phyloP scores from a whole-genome alignment of 805 yeast species.

The Saturnispora halmiae region DNA sequence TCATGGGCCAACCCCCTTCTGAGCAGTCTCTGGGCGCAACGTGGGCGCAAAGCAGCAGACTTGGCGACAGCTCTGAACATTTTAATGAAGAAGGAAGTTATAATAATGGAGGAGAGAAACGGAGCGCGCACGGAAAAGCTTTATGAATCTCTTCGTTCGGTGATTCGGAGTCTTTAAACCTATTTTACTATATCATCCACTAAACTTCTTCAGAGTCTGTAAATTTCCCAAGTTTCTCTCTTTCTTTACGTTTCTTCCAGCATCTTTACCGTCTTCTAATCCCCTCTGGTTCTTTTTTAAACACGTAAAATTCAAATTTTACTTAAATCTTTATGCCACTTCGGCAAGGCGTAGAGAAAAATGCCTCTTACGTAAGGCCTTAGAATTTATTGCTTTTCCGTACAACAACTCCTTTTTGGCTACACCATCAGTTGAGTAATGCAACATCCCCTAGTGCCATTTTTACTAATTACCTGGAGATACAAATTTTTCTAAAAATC shows the following conservation, averaged over 20 bases:
- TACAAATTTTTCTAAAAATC: too few species aligned
- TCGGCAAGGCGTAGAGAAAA: too few species aligned
- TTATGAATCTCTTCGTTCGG: conserved; percentile 1
- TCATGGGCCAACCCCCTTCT: conserved; percentile 42
- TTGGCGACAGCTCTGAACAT: conserved; percentile 27
- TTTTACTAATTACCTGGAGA: too few species aligned
- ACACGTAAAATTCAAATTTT: neutral
- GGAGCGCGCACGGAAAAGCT: conserved; percentile 16
- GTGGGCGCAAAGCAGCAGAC: conserved; percentile 3
- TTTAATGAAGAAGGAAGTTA: conserved; percentile 2
- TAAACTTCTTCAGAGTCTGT: too few species aligned
- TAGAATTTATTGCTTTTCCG: too few species aligned
- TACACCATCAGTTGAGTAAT: too few species aligned
- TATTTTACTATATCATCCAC: too few species aligned
- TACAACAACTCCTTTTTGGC: too few species aligned
- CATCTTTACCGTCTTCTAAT: neutral
- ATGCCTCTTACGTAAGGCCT: conserved; percentile 7
- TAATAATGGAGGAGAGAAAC: conserved; percentile 1
- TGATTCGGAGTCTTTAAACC: neutral
- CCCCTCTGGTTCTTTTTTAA: neutral
- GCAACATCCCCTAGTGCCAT: too few species aligned
- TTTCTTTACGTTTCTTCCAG: neutral
- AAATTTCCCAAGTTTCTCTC: too few species aligned
- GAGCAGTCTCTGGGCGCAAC: conserved; percentile 3
- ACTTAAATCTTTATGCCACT: too few species aligned